Evolutionary conservation across 2,329 filamentous ascomycete genomes (phyloP).

Genomic region (Nothopassalora personata): DNA sequence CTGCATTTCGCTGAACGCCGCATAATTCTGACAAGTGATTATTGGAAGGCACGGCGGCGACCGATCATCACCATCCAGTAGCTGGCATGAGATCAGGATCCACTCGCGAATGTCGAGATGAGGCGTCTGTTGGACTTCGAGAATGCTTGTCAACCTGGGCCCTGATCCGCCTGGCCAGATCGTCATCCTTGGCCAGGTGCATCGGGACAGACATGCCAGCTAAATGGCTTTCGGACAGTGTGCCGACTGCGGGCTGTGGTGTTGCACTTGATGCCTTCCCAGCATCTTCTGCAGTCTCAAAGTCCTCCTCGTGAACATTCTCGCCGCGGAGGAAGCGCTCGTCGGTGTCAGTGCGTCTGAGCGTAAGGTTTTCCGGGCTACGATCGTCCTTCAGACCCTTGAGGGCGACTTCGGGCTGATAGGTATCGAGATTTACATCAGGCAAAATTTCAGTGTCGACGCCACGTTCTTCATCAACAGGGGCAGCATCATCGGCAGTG

Average conservation of each 20-base stretch:
- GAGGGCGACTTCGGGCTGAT: neutral
- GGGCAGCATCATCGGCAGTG: neutral
- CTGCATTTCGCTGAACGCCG: too few relatives aligned
- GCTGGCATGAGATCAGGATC: neutral
- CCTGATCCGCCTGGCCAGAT: constrained; percentile 2
- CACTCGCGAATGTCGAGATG: neutral
- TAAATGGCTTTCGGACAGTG: neutral
- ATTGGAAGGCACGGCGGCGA: too few relatives aligned
- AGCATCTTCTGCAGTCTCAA: neutral
- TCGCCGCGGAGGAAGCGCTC: constrained; percentile 8
- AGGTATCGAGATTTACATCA: neutral
- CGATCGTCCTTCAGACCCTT: neutral
- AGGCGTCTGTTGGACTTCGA: neutral
- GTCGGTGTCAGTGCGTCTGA: neutral
- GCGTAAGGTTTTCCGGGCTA: neutral
- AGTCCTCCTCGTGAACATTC: constrained; percentile 10
- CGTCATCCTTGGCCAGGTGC: neutral
- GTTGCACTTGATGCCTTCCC: too few relatives aligned
- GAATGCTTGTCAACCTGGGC: constrained; percentile 4
- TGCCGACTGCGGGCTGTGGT: neutral
- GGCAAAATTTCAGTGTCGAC: constrained; percentile 2
- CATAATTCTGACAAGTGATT: too few relatives aligned
- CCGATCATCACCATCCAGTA: neutral
- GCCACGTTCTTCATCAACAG: constrained; percentile 2
- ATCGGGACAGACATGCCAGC: neutral